Evolutionary conservation across 306 rosid genomes (phyloP), one percentile per base, ranked within the genome.

Genomic region (Alnus glutinosa): DNA sequence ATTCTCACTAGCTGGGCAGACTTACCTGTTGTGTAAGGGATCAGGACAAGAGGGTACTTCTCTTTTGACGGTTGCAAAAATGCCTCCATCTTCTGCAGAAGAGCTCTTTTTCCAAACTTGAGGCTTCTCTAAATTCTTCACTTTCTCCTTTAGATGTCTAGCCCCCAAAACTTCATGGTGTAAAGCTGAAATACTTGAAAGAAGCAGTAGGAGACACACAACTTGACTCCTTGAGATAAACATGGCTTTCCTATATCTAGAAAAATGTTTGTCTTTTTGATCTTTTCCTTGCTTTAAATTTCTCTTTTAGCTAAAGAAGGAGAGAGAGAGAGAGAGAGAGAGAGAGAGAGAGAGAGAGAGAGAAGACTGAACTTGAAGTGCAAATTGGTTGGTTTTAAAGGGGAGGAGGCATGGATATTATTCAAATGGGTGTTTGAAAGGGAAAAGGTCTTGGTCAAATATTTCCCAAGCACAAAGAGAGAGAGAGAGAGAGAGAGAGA

Each of bases 1-100:
- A 15, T 15, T 63, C 69, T 34, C 28, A 5, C 15, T 52, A 5
- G 70, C 19, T 70, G 54, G 54, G 79, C 52, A 64, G 77, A 80
- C 52, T 84, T 84, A 93, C 88, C 90, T 90, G 86, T 93, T 91
- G 86, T 93, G 98, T 73, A 93, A 83, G 16, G 93, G 97, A 64
- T 91, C 95, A 66, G 97, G 97, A 83, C 90, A 74, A 78, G 93
- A 91, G 9, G 97, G 97, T 42, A 91, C 95, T 83, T 75, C 50
- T 85, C 97, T 89, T n/a, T 89, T 74, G 55, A 57, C 57, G 23
- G 88, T 39, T 8, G 83, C 75, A 37, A 80, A 88, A 82, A 80
- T 75, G 47, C 83, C 85, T 78, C 72, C 77, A 36, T 80, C 74
- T 47, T 51, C 80, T 55, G 67, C 80, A 47, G 78, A 75, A 49